These are phyloP conservation scores for Aspergillus arachidicola DNA, from an alignment of 2,329 filamentous ascomycete species.

Conservation along the genomic window DNA sequence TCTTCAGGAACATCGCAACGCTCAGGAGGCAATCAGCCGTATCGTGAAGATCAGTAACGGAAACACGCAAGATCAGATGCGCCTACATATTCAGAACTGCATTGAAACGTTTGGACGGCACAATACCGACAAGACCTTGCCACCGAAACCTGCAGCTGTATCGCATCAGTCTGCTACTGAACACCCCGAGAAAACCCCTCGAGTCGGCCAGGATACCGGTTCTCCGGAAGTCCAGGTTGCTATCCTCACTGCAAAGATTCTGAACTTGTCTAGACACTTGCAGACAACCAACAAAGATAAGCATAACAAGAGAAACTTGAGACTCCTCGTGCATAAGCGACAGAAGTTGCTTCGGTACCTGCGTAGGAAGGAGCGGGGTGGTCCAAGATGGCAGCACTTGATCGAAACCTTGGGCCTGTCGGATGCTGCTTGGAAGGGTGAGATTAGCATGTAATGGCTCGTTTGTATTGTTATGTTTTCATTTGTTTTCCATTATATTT, in stretches of 20 bases:
- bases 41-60: constrained; percentile 79
- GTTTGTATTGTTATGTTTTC: constrained; percentile 19
- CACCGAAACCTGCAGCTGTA: constrained; percentile 56
- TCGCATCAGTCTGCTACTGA: constrained; percentile 44
- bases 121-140: constrained; percentile 74
- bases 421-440: constrained; percentile 84
- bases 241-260: constrained; percentile 92
- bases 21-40: constrained; percentile 73
- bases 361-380: constrained; percentile 85
- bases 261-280: constrained; percentile 73
- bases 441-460: constrained; percentile 70
- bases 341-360: constrained; percentile 89
- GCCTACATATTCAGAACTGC: constrained; percentile 82
- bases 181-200: constrained; percentile 55
- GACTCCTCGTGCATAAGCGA: constrained; percentile 80
- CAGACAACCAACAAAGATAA: constrained; percentile 80
- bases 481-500: constrained; percentile 9
- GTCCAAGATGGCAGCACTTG: constrained; percentile 85
- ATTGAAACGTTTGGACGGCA: constrained; percentile 89
- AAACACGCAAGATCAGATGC: constrained; percentile 74
- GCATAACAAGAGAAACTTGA: constrained; percentile 88
- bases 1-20: constrained; percentile 63
- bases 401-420: constrained; percentile 81
- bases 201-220: constrained; percentile 89
- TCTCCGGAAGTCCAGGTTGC: constrained; percentile 97